These are phyloP conservation scores for Pelargonium citronellum DNA, from an alignment of 441 rosid species.

Conservation along the genomic window DNA sequence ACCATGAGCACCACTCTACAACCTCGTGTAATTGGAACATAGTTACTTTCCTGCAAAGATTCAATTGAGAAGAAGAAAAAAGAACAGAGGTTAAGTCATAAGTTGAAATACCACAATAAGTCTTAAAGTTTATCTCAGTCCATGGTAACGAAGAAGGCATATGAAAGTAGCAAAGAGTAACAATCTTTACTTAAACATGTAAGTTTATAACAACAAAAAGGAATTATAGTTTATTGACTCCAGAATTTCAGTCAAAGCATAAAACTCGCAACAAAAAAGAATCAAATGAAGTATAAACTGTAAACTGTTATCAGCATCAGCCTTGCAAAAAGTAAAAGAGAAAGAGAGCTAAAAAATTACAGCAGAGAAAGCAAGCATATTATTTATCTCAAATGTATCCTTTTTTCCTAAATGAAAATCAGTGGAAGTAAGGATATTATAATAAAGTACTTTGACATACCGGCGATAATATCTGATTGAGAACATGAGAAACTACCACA, in stretches of 20 bases:
- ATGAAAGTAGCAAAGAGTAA: not conserved
- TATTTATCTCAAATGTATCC: not conserved
- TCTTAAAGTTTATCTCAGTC: not conserved
- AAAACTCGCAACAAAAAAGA: conserved; percentile 8
- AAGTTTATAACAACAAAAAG: not conserved
- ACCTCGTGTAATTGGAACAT: conserved; percentile 90
- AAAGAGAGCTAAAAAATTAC: not conserved
- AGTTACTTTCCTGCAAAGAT: conserved; percentile 80
- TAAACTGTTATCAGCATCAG: not conserved
- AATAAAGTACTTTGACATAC: conserved; percentile 37
- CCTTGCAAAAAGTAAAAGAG: not conserved
- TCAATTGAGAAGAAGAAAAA: conserved; percentile 8
- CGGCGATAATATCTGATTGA: conserved; percentile 68
- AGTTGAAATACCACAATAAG: not conserved
- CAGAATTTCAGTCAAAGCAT: not conserved
- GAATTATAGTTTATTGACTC: not conserved
- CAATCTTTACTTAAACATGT: not conserved
- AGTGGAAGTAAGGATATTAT: conserved; percentile 4
- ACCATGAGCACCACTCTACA: conserved; percentile 90
- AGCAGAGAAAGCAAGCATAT: not conserved
- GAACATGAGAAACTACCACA: conserved; percentile 83
- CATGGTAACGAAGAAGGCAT: not conserved
- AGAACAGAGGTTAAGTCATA: conserved; percentile 3
- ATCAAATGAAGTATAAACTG: conserved; percentile 10
- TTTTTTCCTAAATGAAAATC: not conserved